Evolutionary conservation across 345 rosid genomes (phyloP).

Genomic region (Cardamine chenopodiifolia): DNA sequence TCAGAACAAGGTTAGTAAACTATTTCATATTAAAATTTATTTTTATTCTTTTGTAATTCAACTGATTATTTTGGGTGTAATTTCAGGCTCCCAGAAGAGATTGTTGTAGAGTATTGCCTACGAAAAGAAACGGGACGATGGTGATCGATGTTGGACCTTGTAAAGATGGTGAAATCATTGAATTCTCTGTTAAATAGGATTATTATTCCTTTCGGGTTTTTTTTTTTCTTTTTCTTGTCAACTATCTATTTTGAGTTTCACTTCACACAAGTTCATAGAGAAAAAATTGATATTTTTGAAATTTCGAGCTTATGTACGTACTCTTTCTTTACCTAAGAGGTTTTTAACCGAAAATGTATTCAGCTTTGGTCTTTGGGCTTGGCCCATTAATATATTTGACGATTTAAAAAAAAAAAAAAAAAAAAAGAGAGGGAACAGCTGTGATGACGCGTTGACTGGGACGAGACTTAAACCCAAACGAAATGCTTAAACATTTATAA

Average conservation of each 20-base stretch:
- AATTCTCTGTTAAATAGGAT: constrained; percentile 30
- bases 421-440: constrained; percentile 5
- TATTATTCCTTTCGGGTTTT: background rate
- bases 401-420: background rate
- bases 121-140: constrained; percentile 43
- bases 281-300: background rate
- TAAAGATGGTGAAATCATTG: constrained; percentile 50
- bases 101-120: constrained; percentile 53
- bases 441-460: constrained; percentile 27
- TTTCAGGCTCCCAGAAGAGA: constrained; percentile 62
- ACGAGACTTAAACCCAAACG: background rate
- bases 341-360: background rate
- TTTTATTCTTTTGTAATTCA: background rate
- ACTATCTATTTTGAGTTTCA: background rate
- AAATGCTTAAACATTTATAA: background rate
- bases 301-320: background rate
- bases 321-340: too few relatives aligned
- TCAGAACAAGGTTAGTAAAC: constrained; percentile 37
- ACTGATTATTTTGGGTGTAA: background rate
- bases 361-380: constrained; percentile 16
- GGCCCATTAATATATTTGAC: constrained; percentile 7
- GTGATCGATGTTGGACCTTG: constrained; percentile 54
- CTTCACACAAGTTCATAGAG: too few relatives aligned
- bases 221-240: background rate
- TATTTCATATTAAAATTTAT: background rate